Evolutionary conservation across 352 stramenopile species (phyloP).

Genomic region (Phytophthora tubulina): DNA sequence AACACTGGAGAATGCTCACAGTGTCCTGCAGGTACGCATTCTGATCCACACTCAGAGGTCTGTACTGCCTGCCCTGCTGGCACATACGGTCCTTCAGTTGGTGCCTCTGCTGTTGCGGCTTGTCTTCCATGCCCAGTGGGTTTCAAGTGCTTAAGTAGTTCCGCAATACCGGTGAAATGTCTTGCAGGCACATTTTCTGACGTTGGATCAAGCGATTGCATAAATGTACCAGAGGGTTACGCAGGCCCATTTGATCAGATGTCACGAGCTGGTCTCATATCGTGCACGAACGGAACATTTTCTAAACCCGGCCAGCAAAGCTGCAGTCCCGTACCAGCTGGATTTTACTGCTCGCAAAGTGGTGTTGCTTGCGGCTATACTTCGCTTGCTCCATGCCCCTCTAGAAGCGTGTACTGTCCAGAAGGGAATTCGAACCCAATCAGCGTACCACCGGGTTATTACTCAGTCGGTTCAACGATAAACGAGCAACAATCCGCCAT

Average conservation of each 20-base stretch:
- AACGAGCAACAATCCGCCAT: constrained; percentile 45
- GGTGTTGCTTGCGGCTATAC: constrained; percentile 45
- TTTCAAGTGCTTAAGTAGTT: constrained; percentile 47
- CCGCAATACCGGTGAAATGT: constrained; percentile 40
- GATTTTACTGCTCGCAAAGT: constrained; percentile 51
- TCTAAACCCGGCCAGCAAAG: constrained; percentile 58
- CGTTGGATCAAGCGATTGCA: constrained; percentile 40
- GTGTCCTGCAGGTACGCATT: constrained; percentile 57
- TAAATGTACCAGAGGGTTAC: constrained; percentile 58
- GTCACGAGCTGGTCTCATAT: constrained; percentile 40
- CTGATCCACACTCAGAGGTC: constrained; percentile 36
- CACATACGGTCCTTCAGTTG: constrained; percentile 55
- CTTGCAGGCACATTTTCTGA: constrained; percentile 50
- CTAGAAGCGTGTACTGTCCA: constrained; percentile 56
- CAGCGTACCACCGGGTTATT: constrained; percentile 54
- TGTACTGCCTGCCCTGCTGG: constrained; percentile 53
- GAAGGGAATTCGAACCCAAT: constrained; percentile 48
- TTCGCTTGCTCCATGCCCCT: constrained; percentile 49
- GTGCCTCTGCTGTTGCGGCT: constrained; percentile 25
- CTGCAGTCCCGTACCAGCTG: constrained; percentile 52
- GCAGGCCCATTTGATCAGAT: constrained; percentile 40
- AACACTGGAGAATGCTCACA: constrained; percentile 36
- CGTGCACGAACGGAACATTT: constrained; percentile 62
- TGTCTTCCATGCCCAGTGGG: constrained; percentile 59
- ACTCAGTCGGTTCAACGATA: constrained; percentile 46